Evolutionary conservation across 495 filamentous ascomycete species (phyloP).

Genomic region (Daldinia loculata): DNA sequence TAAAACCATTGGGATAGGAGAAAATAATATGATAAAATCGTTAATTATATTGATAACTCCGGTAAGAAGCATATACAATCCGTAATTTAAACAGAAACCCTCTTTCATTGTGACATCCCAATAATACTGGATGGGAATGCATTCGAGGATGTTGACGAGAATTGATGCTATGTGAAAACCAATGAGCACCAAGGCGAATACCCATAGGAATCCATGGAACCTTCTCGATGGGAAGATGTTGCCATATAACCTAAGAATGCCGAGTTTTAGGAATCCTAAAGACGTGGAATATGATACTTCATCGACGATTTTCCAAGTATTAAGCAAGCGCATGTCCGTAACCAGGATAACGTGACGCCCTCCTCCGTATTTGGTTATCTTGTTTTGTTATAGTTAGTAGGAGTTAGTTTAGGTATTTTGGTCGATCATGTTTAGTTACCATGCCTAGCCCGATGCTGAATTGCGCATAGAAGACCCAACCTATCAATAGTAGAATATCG

Average conservation of each 20-base stretch:
- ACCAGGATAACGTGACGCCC: constrained; percentile 21
- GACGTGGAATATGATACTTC: constrained; percentile 16
- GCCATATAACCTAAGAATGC: constrained; percentile 21
- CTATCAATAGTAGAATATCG: constrained; percentile 31
- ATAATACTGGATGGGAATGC: constrained; percentile 18
- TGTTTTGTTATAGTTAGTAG: neutral
- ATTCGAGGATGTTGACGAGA: constrained; percentile 15
- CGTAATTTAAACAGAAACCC: constrained; percentile 18
- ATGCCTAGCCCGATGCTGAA: neutral
- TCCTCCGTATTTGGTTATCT: constrained; percentile 16
- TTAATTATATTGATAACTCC: constrained; percentile 29
- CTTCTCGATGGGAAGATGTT: constrained; percentile 7
- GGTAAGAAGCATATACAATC: constrained; percentile 15
- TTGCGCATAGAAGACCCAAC: neutral
- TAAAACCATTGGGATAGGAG: constrained; percentile 18
- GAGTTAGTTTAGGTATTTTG: neutral
- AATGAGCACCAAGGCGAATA: neutral
- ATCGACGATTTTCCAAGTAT: constrained; percentile 18
- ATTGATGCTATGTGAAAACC: constrained; percentile 19
- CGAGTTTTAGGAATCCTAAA: constrained; percentile 26
- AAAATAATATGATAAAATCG: constrained; percentile 17
- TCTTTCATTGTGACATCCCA: constrained; percentile 2
- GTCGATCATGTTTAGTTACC: neutral
- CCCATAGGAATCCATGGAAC: constrained; percentile 20
- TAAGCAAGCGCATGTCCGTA: constrained; percentile 10